Conservation (phyloP, 768 basidiomycete species). For the Dacryopinax primogenitus region DNA sequence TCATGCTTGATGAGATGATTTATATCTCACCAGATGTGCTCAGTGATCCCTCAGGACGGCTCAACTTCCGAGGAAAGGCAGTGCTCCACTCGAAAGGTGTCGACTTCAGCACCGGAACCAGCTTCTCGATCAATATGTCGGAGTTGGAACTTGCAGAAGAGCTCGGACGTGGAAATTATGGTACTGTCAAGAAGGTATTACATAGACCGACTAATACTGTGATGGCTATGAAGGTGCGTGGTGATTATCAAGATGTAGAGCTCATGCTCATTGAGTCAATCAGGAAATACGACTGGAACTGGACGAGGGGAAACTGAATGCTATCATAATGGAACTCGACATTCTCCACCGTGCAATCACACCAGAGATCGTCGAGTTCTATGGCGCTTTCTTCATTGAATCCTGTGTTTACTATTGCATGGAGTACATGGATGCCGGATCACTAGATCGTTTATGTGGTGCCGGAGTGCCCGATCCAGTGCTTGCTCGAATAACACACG, state of each 20-base stretch:
- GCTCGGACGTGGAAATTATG: constrained; percentile 92
- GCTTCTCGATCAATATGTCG: constrained; percentile 88
- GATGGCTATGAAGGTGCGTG: constrained; percentile 95
- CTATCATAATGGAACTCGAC: constrained; percentile 97
- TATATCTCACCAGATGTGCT: constrained; percentile 10
- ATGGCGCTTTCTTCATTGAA: constrained; percentile 98
- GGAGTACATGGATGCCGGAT: constrained; percentile 99
- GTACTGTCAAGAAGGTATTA: constrained; percentile 89
- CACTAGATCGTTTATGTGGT: constrained; percentile 65
- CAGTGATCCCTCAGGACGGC: constrained; percentile 90
- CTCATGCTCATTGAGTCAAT: too few relatives aligned
- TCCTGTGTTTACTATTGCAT: constrained; percentile 99
- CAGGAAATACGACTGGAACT: constrained; percentile 97
- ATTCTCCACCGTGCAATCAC: constrained; percentile 87
- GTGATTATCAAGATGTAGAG: too few relatives aligned
- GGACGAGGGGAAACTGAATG: constrained; percentile 83
- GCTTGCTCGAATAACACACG: constrained; percentile 63
- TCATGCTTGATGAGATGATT: constrained; percentile 9
- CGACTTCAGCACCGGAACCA: constrained; percentile 79
- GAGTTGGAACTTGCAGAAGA: constrained; percentile 85
- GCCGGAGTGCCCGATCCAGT: constrained; percentile 60
- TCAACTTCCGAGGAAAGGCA: constrained; percentile 89
- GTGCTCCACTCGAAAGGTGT: constrained; percentile 80
- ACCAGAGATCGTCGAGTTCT: constrained; percentile 93
- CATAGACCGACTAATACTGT: constrained; percentile 88